These are phyloP conservation scores for Mycena crocata DNA, from an alignment of 768 basidiomycete genomes.

Conservation along the genomic window DNA sequence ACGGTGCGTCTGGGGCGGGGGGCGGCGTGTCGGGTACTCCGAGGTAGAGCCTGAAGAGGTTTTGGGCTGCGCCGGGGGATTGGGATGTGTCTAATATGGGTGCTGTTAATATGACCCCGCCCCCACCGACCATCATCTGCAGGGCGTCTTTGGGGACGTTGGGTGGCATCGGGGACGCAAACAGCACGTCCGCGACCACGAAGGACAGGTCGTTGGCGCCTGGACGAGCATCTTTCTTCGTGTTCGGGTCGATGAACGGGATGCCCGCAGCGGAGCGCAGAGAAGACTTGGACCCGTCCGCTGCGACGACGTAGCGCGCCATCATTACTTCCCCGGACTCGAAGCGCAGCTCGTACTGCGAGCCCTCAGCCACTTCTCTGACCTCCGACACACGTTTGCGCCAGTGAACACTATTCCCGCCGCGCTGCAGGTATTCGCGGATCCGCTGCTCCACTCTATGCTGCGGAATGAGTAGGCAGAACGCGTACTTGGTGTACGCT, in stretches of 20 bases:
- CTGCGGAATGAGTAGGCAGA: conserved; percentile 52
- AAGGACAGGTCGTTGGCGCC: conserved; percentile 18
- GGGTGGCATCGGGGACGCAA: conserved; percentile 12
- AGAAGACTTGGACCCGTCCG: conserved; percentile 37
- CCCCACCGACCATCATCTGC: conserved; percentile 24
- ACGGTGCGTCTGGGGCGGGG: conserved; percentile 16
- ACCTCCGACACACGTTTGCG: conserved; percentile 48
- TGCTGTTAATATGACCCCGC: conserved; percentile 21
- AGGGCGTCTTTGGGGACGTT: conserved; percentile 4
- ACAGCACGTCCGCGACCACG: conserved; percentile 20
- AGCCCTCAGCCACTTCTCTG: conserved; percentile 33
- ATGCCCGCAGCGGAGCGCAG: conserved; percentile 44
- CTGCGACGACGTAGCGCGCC: conserved; percentile 44
- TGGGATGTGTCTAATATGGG: conserved; percentile 1
- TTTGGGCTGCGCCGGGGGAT: background rate
- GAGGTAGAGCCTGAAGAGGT: conserved; percentile 24
- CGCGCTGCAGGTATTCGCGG: conserved; percentile 39
- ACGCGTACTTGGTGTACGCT: conserved; percentile 50
- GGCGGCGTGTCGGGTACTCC: conserved; percentile 27
- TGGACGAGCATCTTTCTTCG: conserved; percentile 17
- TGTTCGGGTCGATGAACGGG: conserved; percentile 15
- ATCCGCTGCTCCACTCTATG: conserved; percentile 51
- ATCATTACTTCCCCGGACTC: conserved; percentile 52
- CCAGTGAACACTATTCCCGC: conserved; percentile 44
- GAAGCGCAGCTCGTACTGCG: conserved; percentile 47